Conservation (phyloP, 2,329 filamentous ascomycete species). For the Aureobasidium sp. region DNA sequence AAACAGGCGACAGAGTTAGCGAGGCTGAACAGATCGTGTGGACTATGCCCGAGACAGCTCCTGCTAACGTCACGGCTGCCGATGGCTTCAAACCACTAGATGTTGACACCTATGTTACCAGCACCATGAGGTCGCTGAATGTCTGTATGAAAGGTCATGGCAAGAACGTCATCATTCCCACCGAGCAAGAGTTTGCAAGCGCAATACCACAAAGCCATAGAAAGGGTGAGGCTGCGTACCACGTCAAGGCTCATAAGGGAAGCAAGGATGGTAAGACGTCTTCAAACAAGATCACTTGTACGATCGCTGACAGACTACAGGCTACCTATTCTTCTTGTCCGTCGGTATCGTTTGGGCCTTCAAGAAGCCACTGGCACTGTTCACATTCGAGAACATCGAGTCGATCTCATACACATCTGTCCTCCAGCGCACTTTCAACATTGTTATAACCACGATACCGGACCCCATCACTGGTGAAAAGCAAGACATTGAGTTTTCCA, state of each 20-base stretch:
- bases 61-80: conserved; percentile 36
- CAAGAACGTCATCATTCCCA: conserved; percentile 46
- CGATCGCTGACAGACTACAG: conserved; percentile 28
- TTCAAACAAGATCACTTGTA: too few relatives aligned
- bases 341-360: conserved; percentile 58
- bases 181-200: conserved; percentile 53
- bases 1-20: conserved; percentile 26
- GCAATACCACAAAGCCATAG: conserved; percentile 54
- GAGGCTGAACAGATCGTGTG: conserved; percentile 52
- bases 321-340: conserved; percentile 57
- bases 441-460: conserved; percentile 43
- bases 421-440: conserved; percentile 59
- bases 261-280: conserved; percentile 54
- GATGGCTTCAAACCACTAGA: conserved; percentile 20
- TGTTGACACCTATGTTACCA: conserved; percentile 40
- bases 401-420: conserved; percentile 58
- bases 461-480: conserved; percentile 27
- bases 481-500: conserved; percentile 57
- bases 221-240: conserved; percentile 56
- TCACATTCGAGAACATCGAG: conserved; percentile 53
- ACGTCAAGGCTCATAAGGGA: conserved; percentile 57
- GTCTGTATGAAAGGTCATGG: conserved; percentile 40
- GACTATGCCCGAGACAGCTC: conserved; percentile 49
- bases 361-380: conserved; percentile 59
- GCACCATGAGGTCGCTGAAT: conserved; percentile 42